A percentile compares a stretch with the other conserved stretches of the same genome.
phyloP scores from a whole-genome alignment of 768 basidiomycete species.

The Dioszegia crocea region DNA sequence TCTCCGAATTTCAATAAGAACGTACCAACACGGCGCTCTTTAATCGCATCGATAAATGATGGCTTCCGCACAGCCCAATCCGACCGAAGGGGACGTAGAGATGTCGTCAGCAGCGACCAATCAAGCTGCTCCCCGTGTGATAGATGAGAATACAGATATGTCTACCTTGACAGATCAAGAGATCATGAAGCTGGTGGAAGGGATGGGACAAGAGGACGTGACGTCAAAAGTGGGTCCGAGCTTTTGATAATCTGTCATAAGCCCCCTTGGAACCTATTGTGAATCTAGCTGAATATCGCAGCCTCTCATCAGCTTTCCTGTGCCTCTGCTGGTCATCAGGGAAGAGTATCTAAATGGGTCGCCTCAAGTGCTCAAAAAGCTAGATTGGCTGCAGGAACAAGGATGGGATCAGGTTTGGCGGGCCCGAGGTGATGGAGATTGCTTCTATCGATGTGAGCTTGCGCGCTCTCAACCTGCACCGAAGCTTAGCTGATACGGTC shows the following conservation, averaged over 20 bases:
- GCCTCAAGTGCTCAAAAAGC: slow-evolving; percentile 62
- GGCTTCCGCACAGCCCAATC: neutral
- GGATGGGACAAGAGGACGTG: slow-evolving; percentile 35
- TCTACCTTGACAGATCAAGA: slow-evolving; percentile 48
- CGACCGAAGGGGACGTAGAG: neutral
- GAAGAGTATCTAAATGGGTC: slow-evolving; percentile 45
- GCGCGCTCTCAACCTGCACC: too few species aligned
- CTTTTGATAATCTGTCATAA: too few species aligned
- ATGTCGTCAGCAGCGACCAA: neutral
- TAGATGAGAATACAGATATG: slow-evolving; percentile 47
- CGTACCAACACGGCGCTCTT: too few species aligned
- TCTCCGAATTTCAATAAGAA: too few species aligned
- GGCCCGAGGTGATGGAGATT: slow-evolving; percentile 71
- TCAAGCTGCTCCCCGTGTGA: slow-evolving; percentile 18
- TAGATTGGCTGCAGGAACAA: slow-evolving; percentile 62
- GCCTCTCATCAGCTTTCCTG: slow-evolving; percentile 49
- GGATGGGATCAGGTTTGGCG: slow-evolving; percentile 68
- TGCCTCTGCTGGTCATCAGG: slow-evolving; percentile 40
- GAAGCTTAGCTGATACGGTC: neutral
- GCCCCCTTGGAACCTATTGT: too few species aligned
- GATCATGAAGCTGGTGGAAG: slow-evolving; percentile 45
- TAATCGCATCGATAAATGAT: neutral
- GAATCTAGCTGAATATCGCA: slow-evolving; percentile 5
- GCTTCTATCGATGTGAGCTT: slow-evolving; percentile 78
- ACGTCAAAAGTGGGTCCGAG: slow-evolving; percentile 26